These are phyloP conservation scores for Clitopilus hobsonii DNA, from an alignment of 768 basidiomycete genomes.

Conservation along the genomic window DNA sequence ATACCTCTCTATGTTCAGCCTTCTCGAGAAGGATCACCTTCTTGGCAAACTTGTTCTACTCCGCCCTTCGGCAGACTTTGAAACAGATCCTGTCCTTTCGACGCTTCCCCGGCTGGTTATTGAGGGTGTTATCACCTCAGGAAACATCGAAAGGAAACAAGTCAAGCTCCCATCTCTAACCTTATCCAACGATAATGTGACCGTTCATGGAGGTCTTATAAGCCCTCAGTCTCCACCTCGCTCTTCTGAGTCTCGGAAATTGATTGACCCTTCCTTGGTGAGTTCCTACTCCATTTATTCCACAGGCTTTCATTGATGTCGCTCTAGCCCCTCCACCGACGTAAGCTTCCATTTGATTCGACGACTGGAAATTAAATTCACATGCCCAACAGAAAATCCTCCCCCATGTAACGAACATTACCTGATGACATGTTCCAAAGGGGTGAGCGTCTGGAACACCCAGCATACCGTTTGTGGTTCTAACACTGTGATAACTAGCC, in stretches of 20 bases:
- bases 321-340: constrained; percentile 69
- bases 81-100: constrained; percentile 40
- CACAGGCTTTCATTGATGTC: constrained; percentile 6
- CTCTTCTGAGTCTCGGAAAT: constrained; percentile 27
- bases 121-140: constrained; percentile 43
- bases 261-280: constrained; percentile 64
- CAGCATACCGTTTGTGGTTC: not conserved
- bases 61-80: constrained; percentile 38
- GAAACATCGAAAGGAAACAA: constrained; percentile 25
- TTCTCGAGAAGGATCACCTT: constrained; percentile 57
- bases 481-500: constrained; percentile 26
- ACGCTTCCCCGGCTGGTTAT: constrained; percentile 50
- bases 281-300: constrained; percentile 15
- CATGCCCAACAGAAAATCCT: constrained; percentile 53
- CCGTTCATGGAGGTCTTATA: constrained; percentile 56
- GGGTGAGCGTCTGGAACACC: constrained; percentile 35
- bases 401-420: constrained; percentile 86
- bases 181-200: constrained; percentile 37
- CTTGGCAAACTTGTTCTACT: constrained; percentile 64
- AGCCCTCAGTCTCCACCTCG: constrained; percentile 61
- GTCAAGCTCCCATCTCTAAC: constrained; percentile 42
- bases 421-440: constrained; percentile 79
- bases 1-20: constrained; percentile 52
- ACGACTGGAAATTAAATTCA: constrained; percentile 5
- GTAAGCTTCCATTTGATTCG: constrained; percentile 33